phyloP scores from a whole-genome alignment of 2,329 filamentous ascomycete genomes.

The Clathrospora elynae region DNA sequence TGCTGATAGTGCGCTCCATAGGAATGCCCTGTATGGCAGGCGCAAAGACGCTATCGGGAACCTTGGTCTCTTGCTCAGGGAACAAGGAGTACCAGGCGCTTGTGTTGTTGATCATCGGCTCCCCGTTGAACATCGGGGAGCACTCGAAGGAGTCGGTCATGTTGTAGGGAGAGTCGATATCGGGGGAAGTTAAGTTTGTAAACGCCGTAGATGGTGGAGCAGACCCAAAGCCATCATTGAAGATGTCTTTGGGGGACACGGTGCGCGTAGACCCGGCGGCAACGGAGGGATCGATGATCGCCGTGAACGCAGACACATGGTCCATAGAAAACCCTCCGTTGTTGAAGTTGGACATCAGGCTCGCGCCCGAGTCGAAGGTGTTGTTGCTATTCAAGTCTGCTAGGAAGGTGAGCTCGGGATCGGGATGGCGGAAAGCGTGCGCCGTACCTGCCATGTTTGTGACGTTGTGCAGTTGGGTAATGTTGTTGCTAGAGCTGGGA shows the following conservation, averaged over 20 bases:
- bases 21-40: conserved; percentile 34
- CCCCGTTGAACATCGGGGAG: conserved; percentile 73
- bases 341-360: conserved; percentile 53
- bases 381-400: conserved; percentile 48
- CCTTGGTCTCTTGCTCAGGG: conserved; percentile 55
- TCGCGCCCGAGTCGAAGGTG: conserved; percentile 54
- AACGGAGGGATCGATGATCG: conserved; percentile 53
- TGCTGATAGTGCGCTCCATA: conserved; percentile 52
- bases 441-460: conserved; percentile 49
- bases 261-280: conserved; percentile 57
- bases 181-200: conserved; percentile 82
- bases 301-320: conserved; percentile 48
- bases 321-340: conserved; percentile 39
- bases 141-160: conserved; percentile 73
- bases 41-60: conserved; percentile 30
- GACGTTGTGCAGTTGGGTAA: conserved; percentile 50
- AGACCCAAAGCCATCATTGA: conserved; percentile 72
- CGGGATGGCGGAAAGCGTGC: conserved; percentile 15
- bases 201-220: conserved; percentile 81
- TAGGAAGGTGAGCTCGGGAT: conserved; percentile 36
- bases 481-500: conserved; percentile 62
- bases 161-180: conserved; percentile 77
- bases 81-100: conserved; percentile 75
- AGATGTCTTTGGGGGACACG: conserved; percentile 82
- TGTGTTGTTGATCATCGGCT: conserved; percentile 61